Evolutionary conservation across 257 asterid genomes (phyloP), one percentile per base, ranked within the genome.

Genomic region (Craterostigma plantagineum): DNA sequence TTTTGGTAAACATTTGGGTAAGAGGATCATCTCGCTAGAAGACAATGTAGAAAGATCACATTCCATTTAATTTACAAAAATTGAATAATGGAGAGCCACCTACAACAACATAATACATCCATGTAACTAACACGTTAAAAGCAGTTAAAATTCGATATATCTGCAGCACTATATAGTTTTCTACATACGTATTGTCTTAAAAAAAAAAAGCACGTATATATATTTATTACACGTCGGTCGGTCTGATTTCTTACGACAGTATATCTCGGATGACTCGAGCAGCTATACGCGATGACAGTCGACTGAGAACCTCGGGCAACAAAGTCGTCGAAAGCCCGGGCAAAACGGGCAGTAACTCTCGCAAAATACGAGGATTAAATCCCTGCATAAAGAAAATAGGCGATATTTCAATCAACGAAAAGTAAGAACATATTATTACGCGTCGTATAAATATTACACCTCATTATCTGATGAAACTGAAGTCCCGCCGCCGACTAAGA

Each of bases 261-360:
- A 69, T 43, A 38, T 83, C 99, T 12, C 84, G 79, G 54, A 90
- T 34, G 42, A 83, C 9, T 42, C 95, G 86, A 13, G 95, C 94
- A 45, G 77, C 7, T 38, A 83, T 73, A 35, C 99, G 70, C 0
- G 93, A 83, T 12, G 99, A 63, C 50, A 90, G 53, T 55, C 99
- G 72, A 50, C 62, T 67, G 38, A 79, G 58, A 58, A 90, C 80
- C 63, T 90, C 99, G 0, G 99, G 99, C 11, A 90, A 78, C 33
- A 83, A 77, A 58, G 61, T 90, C 33, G 67, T 87, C 0, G 99
- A 66, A 35, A 90, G 74, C 18, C 99, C 93, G 1, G 99, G 95
- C 59, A 90, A 69, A 38, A 79, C 71, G 0, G 99, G 99, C 37
- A 90, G 92, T 45, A 90, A 81, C 70, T 90, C 95, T 63, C 51